phyloP scores from a whole-genome alignment of 2,329 filamentous ascomycete species.

The Pseudocercospora macadamiae region DNA sequence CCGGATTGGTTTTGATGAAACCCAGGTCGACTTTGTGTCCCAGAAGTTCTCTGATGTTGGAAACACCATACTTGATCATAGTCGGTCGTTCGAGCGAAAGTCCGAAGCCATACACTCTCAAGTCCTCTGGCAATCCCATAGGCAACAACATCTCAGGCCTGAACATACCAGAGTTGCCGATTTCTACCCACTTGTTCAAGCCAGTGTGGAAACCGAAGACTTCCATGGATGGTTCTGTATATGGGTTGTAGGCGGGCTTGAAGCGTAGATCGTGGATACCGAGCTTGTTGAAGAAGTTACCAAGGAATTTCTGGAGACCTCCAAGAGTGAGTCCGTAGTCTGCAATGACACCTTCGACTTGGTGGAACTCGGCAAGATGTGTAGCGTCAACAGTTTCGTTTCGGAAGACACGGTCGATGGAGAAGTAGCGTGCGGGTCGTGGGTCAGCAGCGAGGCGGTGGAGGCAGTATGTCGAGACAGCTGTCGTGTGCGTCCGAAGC shows the following conservation, averaged over 20 bases:
- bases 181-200: slow-evolving; percentile 89
- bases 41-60: slow-evolving; percentile 87
- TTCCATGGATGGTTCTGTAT: slow-evolving; percentile 96
- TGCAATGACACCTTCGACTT: slow-evolving; percentile 97
- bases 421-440: slow-evolving; percentile 93
- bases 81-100: slow-evolving; percentile 90
- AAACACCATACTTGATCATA: slow-evolving; percentile 85
- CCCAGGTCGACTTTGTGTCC: slow-evolving; percentile 94
- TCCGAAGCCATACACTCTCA: slow-evolving; percentile 94
- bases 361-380: slow-evolving; percentile 96
- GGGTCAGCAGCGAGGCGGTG: slow-evolving; percentile 84
- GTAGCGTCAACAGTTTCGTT: slow-evolving; percentile 98
- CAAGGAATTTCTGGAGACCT: slow-evolving; percentile 91
- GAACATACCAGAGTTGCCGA: slow-evolving; percentile 99
- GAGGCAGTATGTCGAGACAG: slow-evolving; percentile 86
- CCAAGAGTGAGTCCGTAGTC: slow-evolving; percentile 93
- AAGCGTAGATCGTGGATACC: slow-evolving; percentile 84
- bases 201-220: slow-evolving; percentile 95
- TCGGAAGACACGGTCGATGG: slow-evolving; percentile 95
- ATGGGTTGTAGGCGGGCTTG: slow-evolving; percentile 96
- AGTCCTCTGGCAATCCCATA: slow-evolving; percentile 89
- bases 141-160: slow-evolving; percentile 94
- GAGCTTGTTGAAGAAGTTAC: slow-evolving; percentile 96
- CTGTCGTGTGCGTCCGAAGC: slow-evolving; percentile 93
- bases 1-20: slow-evolving; percentile 90